Base-by-base conservation (phyloP, 768 basidiomycete genomes). In the Fomitopsis serialis region DNA sequence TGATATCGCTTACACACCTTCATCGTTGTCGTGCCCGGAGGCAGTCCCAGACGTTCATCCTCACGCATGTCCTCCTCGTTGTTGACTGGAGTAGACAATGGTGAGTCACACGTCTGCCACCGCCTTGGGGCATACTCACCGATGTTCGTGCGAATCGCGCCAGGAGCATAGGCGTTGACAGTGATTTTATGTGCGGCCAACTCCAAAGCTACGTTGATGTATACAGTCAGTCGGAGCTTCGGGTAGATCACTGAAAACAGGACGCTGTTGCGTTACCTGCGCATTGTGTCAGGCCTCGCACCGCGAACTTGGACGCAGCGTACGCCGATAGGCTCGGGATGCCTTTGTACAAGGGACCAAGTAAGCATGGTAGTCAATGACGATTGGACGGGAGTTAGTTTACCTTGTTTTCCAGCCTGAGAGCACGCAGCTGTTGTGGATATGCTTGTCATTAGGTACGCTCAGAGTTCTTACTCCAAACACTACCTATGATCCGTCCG, bases 401-500 rank as follows among this genome's bases (percentile, higher is more conserved):
- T 23, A 42, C 42, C 42, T 23, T 42, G 42, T 17, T 42, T 42
- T 42, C 42, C 42, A 8, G 22, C n/a, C 22, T 42, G 42, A 5
- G 42, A 42, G 15, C n/a, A 42, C n/a, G 42, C 42, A 15, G 6
- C 42, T 42, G 15, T 21, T 24, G 12, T n/a, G 3, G 19, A 27
- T 21, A 11, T 17, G 21, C 17, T 29, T 15, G 42, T 6, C 15
- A 6, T 42, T 5, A 27, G 23, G 13, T 2, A 21, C 27, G 29
- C 6, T 32, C 29, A 9, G 19, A 7, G 6, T n/a, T 17, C 11
- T 10, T 48, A 34, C 23, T 61, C 13, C 7, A 4, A 10, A 34
- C n/a, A 43, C n/a, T 59, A 42, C 75, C 77, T 15, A 78, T 68
- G 17, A 78, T 75, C 15, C 75, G 63, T 1, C 76, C 75, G 9